Percentiles rank a stretch among this genome's conserved stretches.
These are phyloP conservation scores for Strombidium stylifer DNA, from an alignment of 73 alveolate species.

Conservation along the genomic window DNA sequence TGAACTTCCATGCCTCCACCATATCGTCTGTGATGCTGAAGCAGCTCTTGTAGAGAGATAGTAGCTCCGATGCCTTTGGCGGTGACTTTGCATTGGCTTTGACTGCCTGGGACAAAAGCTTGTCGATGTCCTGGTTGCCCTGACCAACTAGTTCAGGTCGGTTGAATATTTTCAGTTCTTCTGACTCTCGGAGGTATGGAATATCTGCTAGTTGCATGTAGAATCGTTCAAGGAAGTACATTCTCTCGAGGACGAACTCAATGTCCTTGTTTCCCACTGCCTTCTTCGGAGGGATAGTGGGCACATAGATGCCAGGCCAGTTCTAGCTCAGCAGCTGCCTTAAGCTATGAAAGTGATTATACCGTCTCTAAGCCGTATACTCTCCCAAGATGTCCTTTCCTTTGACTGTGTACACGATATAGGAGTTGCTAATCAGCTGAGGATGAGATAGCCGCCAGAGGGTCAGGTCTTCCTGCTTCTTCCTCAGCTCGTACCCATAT, in stretches of 20 bases:
- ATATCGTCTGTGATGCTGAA: too few relatives aligned
- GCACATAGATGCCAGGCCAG: constrained; percentile 37
- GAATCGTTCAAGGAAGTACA: constrained; percentile 22
- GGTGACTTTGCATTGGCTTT: too few relatives aligned
- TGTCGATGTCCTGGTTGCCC: constrained; percentile 41
- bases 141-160: too few relatives aligned
- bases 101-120: constrained; percentile 9
- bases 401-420: constrained; percentile 6
- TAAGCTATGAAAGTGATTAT: constrained; percentile 76
- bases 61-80: too few relatives aligned
- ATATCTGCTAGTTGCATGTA: neutral
- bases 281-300: constrained; percentile 35
- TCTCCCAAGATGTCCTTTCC: constrained; percentile 20
- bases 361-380: constrained; percentile 65
- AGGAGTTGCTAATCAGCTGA: constrained; percentile 1
- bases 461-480: too few relatives aligned
- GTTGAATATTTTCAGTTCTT: constrained; percentile 28
- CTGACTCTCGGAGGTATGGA: constrained; percentile 17
- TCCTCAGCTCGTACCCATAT: too few relatives aligned
- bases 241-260: constrained; percentile 18
- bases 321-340: constrained; percentile 64
- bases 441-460: too few relatives aligned
- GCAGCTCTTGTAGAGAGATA: too few relatives aligned
- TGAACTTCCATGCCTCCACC: too few relatives aligned
- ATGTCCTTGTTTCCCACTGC: constrained; percentile 14